A percentile compares a stretch with the other conserved stretches of the same genome.
phyloP scores from a whole-genome alignment of 2,329 filamentous ascomycete species.

The Cryphonectria carpinicola region DNA sequence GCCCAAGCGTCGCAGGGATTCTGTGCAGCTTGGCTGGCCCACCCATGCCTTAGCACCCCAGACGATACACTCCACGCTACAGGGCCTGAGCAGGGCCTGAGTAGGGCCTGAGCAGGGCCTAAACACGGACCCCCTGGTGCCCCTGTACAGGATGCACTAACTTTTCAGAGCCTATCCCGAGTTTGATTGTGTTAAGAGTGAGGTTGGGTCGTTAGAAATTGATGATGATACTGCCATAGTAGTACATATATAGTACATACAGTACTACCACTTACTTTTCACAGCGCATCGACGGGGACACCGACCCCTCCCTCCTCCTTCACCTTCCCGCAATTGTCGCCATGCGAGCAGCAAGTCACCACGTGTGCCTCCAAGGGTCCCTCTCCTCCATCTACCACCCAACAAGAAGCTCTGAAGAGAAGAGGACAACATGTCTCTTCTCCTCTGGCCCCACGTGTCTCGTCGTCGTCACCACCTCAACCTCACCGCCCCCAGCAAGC shows the following conservation, averaged over 20 bases:
- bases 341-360: neutral
- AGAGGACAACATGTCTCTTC: neutral
- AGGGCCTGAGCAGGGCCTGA: neutral
- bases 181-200: neutral
- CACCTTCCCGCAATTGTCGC: neutral
- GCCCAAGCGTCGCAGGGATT: neutral
- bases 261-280: neutral
- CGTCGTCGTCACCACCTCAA: too few species aligned
- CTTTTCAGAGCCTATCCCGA: neutral
- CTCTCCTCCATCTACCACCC: neutral
- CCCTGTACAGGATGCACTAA: neutral
- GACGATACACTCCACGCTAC: neutral
- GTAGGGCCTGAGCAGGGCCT: neutral
- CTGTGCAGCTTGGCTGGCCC: neutral
- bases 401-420: neutral
- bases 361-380: neutral
- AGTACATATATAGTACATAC: too few species aligned
- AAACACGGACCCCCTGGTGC: neutral
- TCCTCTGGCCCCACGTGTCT: neutral
- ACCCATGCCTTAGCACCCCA: neutral
- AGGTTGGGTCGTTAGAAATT: too few species aligned
- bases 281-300: conserved; percentile 2
- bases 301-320: neutral
- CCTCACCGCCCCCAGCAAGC: neutral
- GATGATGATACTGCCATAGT: neutral